phyloP scores from a whole-genome alignment of 306 rosid species.

The Vicia sativa region DNA sequence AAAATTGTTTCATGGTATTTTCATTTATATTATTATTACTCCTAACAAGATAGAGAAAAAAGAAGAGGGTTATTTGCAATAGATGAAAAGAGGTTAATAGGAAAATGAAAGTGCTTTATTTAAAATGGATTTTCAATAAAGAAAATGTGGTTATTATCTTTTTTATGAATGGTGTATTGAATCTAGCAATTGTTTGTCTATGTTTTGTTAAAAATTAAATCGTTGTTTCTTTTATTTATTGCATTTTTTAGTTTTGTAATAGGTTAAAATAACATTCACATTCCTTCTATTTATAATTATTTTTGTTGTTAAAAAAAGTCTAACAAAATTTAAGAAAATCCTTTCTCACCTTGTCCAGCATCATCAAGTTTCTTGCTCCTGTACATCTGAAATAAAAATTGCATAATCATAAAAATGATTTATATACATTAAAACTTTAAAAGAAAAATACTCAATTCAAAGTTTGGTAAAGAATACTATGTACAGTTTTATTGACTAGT shows the following conservation, averaged over 20 bases:
- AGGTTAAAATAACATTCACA: background rate
- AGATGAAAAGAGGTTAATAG: background rate
- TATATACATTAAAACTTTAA: background rate
- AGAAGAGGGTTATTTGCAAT: too few relatives aligned
- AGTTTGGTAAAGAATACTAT: background rate
- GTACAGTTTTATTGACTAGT: background rate
- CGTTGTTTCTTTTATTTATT: background rate
- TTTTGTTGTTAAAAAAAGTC: background rate
- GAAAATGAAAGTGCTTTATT: background rate
- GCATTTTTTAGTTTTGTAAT: background rate
- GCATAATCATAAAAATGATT: background rate
- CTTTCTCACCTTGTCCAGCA: constrained; percentile 70
- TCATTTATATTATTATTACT: too few relatives aligned
- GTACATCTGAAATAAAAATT: constrained; percentile 64
- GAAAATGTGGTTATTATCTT: background rate
- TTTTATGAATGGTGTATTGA: too few relatives aligned
- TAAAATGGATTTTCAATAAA: too few relatives aligned
- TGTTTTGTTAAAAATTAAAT: too few relatives aligned
- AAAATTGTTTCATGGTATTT: background rate
- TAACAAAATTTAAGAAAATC: background rate
- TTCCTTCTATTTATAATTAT: too few relatives aligned
- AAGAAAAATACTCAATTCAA: background rate
- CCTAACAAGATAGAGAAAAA: too few relatives aligned
- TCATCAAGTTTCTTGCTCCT: constrained; percentile 92
- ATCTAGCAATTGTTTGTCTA: too few relatives aligned